Evolutionary conservation across 2,329 filamentous ascomycete species (phyloP), one percentile per base, ranked within the genome.

Genomic region (Alternaria sp.): DNA sequence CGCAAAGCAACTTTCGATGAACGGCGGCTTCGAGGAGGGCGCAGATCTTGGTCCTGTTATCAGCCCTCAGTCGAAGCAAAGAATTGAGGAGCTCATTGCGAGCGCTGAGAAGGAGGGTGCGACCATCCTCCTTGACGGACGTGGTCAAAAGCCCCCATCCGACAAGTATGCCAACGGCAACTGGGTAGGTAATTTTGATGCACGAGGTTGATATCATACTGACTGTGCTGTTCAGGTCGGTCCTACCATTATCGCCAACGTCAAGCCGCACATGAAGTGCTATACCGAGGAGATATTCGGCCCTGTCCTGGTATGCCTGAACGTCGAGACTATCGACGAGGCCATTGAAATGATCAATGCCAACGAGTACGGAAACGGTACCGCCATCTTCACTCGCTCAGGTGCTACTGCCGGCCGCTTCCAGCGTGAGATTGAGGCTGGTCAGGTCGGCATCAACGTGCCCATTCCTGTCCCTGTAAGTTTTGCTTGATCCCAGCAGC

Each of bases 281-380:
- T 95, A 95, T 82, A 86, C 80, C 60, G 89, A 95, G 78, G 91
- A 95, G 79, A 92, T 95, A 72, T 95, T 95, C 66, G 91, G 91
- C 2, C 91, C 91, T 2, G 91, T 95, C 9, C 84, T 95, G 17
- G 90, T 95, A 56, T 93, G 90, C 80, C 81, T 95, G 62, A 91
- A 91, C 71, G 89, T 90, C 17, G 86, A 89, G 40, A 92, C 90
- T 5, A 85, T 94, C 54, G 90, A 93, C 72, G 90, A 92, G 52
- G 91, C 91, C 36, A 88, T 95, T 69, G 86, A 90, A 31, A 81
- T 93, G 64, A 93, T 95, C 82, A 95, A 95, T 81, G 83, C 81
- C 60, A 95, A 95, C 80, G 90, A 93, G 78, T 95, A 95, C 77
- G 91, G 91, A 68, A 95, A 95, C 81, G 91, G 91, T 66, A 88